These are phyloP conservation scores for Nephelium lappaceum DNA, from an alignment of 345 rosid genomes.

Conservation along the genomic window DNA sequence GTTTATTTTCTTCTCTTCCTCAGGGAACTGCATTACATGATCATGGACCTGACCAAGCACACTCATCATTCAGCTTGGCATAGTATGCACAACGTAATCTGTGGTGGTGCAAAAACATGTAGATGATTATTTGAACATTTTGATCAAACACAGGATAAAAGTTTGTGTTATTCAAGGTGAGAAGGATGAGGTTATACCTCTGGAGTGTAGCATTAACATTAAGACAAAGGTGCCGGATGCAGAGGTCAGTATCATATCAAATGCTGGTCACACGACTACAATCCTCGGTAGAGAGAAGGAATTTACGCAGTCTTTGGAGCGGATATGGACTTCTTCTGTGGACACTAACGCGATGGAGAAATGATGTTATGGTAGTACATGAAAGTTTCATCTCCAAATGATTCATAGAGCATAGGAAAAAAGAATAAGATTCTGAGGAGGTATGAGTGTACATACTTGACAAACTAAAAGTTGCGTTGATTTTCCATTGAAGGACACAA, in stretches of 20 bases:
- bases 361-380: neutral
- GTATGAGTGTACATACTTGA: too few relatives aligned
- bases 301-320: slow-evolving; percentile 49
- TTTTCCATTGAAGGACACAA: too few relatives aligned
- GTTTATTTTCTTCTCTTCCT: neutral
- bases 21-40: slow-evolving; percentile 52
- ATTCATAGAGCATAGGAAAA: neutral
- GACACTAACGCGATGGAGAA: neutral
- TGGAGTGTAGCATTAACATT: slow-evolving; percentile 57
- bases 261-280: slow-evolving; percentile 54
- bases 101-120: slow-evolving; percentile 70
- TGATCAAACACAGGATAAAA: slow-evolving; percentile 35
- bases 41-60: slow-evolving; percentile 56
- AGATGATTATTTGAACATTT: slow-evolving; percentile 49
- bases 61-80: slow-evolving; percentile 89
- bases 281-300: slow-evolving; percentile 53
- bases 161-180: slow-evolving; percentile 66
- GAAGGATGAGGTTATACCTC: slow-evolving; percentile 51
- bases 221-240: slow-evolving; percentile 49
- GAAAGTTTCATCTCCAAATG: neutral
- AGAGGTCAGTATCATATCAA: slow-evolving; percentile 39
- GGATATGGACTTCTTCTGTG: slow-evolving; percentile 45
- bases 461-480: too few relatives aligned
- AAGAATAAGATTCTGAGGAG: too few relatives aligned
- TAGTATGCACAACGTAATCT: slow-evolving; percentile 77